Conservation (phyloP, 768 basidiomycete genomes). For the Pilatotrama ljubarskyi region DNA sequence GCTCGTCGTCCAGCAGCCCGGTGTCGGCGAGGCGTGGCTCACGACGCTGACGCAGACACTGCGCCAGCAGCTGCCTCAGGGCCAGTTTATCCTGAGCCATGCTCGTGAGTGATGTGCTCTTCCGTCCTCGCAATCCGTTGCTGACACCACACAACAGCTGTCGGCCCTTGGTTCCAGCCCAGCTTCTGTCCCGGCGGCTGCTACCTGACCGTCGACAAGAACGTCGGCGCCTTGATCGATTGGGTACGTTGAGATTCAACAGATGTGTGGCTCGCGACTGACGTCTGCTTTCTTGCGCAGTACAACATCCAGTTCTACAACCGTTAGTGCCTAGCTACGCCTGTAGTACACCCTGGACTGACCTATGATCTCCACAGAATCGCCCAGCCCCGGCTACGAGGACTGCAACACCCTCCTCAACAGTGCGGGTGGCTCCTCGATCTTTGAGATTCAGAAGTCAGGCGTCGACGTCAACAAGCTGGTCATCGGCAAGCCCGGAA, state of each 20-base stretch:
- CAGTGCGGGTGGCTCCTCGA: conserved; percentile 45
- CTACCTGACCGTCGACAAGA: conserved; percentile 39
- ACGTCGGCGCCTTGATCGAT: conserved; percentile 45
- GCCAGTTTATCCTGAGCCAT: conserved; percentile 33
- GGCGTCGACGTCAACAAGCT: conserved; percentile 50
- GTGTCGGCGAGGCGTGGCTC: conserved; percentile 51
- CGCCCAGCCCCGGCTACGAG: conserved; percentile 33
- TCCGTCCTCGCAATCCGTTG: conserved; percentile 33
- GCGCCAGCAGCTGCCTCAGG: conserved; percentile 35
- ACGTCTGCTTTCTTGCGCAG: conserved; percentile 22
- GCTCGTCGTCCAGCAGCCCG: conserved; percentile 55
- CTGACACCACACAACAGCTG: conserved; percentile 29
- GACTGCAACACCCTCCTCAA: conserved; percentile 39
- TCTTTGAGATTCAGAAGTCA: conserved; percentile 49
- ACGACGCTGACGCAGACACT: conserved; percentile 38
- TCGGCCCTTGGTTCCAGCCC: conserved; percentile 45
- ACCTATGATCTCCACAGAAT: conserved; percentile 26
- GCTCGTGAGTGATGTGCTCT: conserved; percentile 28
- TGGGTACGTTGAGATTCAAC: conserved; percentile 34
- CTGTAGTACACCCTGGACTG: conserved; percentile 27
- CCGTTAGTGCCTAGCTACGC: conserved; percentile 22
- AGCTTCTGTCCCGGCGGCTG: conserved; percentile 39
- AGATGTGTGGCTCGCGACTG: not conserved
- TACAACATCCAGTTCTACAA: conserved; percentile 46
- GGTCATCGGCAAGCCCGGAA: conserved; percentile 56